Base-by-base conservation (phyloP, 441 rosid species). In the Adansonia gregorii region DNA sequence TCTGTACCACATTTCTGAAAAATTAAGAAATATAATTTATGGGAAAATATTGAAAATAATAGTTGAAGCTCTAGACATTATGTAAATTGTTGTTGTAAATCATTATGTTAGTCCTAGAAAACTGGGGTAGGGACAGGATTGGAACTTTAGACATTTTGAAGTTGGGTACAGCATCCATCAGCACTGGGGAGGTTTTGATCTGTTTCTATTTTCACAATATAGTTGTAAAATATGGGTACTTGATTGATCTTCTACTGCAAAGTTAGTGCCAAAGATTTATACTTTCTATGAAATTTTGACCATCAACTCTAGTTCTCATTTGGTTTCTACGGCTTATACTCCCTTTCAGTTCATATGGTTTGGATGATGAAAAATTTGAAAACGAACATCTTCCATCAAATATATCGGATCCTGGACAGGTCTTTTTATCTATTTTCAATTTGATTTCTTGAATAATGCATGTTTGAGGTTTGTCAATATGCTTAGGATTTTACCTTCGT, bases 351-450 rank as follows among this genome's bases (percentile, higher is more conserved):
- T 91, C 98, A 75, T 94, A 89, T 84, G 81, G 83, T 67, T 87
- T 96, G 87, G 94, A 89, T 71, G 99, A 94, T 83, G 82, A 87
- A 79, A 94, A 91, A 55, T 91, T 91, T 75, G 91, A 88, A 84
- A 92, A 95, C 60, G 97, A 94, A 74, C 86, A 82, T 63, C 89
- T 86, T 70, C 79, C 75, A 51, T 80, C 95, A 70, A 92, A 96
- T 83, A 71, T 84, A 66, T 88, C 98, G 14, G 88, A 95, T 83
- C 85, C 88, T 80, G 86, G 79, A 63, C 91, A 91, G 98, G 99
- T 96, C 54, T 73, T 73, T 80, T 75, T 58, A 55, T 58, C 63
- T 39, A 56, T 76, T 72, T 65, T 31, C 69, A 55, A 20, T 78
- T 81, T 78, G 76, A 66, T 61, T 82, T 75, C 39, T 10, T 71